phyloP scores from a whole-genome alignment of 306 rosid species.

The Biancaea sappan region DNA sequence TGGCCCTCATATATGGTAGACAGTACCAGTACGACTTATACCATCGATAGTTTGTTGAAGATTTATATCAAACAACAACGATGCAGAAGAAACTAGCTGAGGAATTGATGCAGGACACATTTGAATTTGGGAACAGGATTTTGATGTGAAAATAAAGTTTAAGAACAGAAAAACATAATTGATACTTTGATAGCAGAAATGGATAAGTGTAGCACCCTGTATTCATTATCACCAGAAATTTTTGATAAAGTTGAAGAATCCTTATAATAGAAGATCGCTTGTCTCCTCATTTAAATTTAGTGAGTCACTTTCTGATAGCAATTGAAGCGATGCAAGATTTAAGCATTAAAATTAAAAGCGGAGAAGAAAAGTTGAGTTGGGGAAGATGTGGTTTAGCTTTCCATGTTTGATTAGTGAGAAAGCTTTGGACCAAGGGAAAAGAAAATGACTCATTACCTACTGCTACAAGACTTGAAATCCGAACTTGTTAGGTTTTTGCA shows the following conservation, averaged over 20 bases:
- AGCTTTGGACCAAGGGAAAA: not conserved
- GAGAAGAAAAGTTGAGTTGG: conserved; percentile 15
- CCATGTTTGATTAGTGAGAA: not conserved
- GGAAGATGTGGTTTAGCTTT: conserved; percentile 9
- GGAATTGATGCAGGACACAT: not conserved
- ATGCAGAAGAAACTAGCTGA: conserved; percentile 20
- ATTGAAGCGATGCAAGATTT: conserved; percentile 1
- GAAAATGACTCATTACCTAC: conserved; percentile 16
- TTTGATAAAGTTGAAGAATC: conserved; percentile 41
- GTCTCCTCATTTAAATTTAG: conserved; percentile 32
- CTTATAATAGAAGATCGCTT: conserved; percentile 32
- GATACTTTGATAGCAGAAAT: conserved; percentile 39
- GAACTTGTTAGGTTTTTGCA: conserved; percentile 35
- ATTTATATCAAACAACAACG: conserved; percentile 39
- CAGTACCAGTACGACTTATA: conserved; percentile 53
- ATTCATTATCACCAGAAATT: conserved; percentile 35
- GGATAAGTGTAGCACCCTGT: conserved; percentile 35
- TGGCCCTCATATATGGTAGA: conserved; percentile 48
- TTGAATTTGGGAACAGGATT: conserved; percentile 33
- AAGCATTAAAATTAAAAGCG: conserved; percentile 15
- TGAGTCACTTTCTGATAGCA: conserved; percentile 36
- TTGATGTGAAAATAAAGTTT: conserved; percentile 61
- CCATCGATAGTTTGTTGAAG: conserved; percentile 44
- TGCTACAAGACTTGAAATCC: not conserved
- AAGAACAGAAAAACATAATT: conserved; percentile 38